Percentiles rank a stretch among this genome's conserved stretches.
Evolutionary conservation across 2,329 filamentous ascomycete species (phyloP).

Genomic region (Penicillium glabrum): DNA sequence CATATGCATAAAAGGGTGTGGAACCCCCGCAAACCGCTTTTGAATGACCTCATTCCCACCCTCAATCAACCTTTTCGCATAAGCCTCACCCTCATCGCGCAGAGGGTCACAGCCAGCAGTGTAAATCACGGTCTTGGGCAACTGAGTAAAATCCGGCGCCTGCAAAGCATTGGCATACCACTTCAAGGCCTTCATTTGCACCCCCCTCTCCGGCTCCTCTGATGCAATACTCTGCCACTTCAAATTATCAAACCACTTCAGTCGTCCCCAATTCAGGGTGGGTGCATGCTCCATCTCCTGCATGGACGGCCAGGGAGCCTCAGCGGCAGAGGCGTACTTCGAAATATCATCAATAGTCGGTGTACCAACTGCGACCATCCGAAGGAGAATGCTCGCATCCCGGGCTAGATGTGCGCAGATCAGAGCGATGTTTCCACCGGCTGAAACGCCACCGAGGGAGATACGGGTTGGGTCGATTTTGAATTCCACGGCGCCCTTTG

Average conservation of each 20-base stretch:
- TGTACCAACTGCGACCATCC: constrained; percentile 42
- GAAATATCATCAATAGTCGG: constrained; percentile 44
- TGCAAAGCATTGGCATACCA: constrained; percentile 37
- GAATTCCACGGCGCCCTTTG: constrained; percentile 38
- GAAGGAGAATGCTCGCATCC: constrained; percentile 39
- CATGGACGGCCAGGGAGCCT: constrained; percentile 45
- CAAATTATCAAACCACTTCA: constrained; percentile 43
- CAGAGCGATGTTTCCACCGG: constrained; percentile 31
- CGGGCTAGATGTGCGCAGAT: constrained; percentile 41
- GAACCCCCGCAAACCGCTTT: constrained; percentile 49
- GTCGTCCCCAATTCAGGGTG: constrained; percentile 46
- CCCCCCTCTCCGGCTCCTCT: constrained; percentile 12
- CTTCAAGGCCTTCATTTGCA: constrained; percentile 24
- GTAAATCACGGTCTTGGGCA: constrained; percentile 44
- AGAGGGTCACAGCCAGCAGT: constrained; percentile 49
- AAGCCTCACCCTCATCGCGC: constrained; percentile 52
- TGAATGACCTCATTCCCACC: constrained; percentile 49
- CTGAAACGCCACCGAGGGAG: constrained; percentile 49
- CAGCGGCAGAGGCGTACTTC: constrained; percentile 33
- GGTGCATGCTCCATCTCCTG: constrained; percentile 44
- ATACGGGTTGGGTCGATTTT: constrained; percentile 40
- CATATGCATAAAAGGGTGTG: constrained; percentile 55
- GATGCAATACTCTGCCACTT: constrained; percentile 30
- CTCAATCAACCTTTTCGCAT: constrained; percentile 44
- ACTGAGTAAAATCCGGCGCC: constrained; percentile 34